These are phyloP conservation scores for Debaryomyces hansenii DNA, from an alignment of 805 yeast species.

Conservation along the genomic window DNA sequence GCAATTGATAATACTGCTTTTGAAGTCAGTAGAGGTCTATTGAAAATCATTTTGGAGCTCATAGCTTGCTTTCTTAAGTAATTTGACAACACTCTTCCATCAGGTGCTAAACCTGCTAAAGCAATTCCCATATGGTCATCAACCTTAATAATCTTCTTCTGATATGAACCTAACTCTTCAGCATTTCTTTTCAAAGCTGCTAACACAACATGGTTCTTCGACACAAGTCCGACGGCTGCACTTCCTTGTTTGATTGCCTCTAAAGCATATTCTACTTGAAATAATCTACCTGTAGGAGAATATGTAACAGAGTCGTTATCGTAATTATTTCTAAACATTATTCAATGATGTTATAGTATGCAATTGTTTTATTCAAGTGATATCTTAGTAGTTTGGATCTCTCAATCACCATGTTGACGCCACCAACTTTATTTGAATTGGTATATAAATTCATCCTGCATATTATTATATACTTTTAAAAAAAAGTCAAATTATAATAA, in stretches of 20 bases:
- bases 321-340: constrained; percentile 92
- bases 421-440: not conserved
- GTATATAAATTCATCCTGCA: not conserved
- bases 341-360: not conserved
- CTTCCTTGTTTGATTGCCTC: constrained; percentile 98
- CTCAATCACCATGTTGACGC: not conserved
- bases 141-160: constrained; percentile 85
- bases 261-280: constrained; percentile 85
- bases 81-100: constrained; percentile 90
- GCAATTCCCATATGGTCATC: constrained; percentile 96
- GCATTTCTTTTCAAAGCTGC: constrained; percentile 95
- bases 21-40: constrained; percentile 79
- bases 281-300: constrained; percentile 91
- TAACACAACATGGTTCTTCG: constrained; percentile 82
- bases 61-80: constrained; percentile 89
- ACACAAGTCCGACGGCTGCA: constrained; percentile 92
- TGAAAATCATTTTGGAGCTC: constrained; percentile 79
- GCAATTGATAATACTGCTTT: constrained; percentile 85
- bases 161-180: constrained; percentile 96
- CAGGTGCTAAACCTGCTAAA: constrained; percentile 97
- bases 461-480: not conserved
- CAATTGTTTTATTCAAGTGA: not conserved
- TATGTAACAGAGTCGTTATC: constrained; percentile 98
- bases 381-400: not conserved
- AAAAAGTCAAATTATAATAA: too few species aligned